Evolutionary conservation across 352 stramenopile species (phyloP).

Genomic region (Pythium utonaiense): DNA sequence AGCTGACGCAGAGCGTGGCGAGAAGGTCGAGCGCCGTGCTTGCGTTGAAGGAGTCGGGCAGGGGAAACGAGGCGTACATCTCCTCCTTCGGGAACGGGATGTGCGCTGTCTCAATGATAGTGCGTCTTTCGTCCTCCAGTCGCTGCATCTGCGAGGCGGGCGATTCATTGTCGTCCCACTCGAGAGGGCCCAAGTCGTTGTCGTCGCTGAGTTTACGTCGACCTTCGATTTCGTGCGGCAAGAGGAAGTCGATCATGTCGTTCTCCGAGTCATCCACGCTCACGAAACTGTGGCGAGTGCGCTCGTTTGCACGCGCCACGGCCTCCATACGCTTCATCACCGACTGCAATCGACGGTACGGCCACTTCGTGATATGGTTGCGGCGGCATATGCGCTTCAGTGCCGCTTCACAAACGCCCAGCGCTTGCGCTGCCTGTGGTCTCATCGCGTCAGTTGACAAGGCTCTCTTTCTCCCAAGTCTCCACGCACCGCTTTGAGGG

Average conservation of each 20-base stretch:
- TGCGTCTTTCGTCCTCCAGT: background rate
- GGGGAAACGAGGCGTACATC: background rate
- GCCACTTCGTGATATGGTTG: constrained; percentile 70
- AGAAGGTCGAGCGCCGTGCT: background rate
- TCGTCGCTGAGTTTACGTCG: constrained; percentile 10
- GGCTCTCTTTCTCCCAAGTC: background rate
- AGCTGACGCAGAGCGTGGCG: constrained; percentile 2
- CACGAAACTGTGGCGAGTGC: background rate
- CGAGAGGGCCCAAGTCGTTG: background rate
- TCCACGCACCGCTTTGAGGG: constrained; percentile 55
- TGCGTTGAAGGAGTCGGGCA: background rate
- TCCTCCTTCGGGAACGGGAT: background rate
- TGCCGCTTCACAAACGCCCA: constrained; percentile 75
- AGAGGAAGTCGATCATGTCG: constrained; percentile 8
- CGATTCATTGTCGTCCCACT: background rate
- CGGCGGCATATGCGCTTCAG: constrained; percentile 78
- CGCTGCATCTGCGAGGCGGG: background rate
- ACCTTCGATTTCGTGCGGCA: constrained; percentile 21
- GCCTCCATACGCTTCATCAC: constrained; percentile 44
- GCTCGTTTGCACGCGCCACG: background rate
- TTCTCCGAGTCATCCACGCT: background rate
- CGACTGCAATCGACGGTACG: constrained; percentile 65
- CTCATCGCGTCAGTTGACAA: constrained; percentile 13
- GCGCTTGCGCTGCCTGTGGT: constrained; percentile 45
- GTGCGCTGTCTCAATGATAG: background rate